Conservation (phyloP, 202 grass and related monocot species). For the Panicum virgatum region DNA sequence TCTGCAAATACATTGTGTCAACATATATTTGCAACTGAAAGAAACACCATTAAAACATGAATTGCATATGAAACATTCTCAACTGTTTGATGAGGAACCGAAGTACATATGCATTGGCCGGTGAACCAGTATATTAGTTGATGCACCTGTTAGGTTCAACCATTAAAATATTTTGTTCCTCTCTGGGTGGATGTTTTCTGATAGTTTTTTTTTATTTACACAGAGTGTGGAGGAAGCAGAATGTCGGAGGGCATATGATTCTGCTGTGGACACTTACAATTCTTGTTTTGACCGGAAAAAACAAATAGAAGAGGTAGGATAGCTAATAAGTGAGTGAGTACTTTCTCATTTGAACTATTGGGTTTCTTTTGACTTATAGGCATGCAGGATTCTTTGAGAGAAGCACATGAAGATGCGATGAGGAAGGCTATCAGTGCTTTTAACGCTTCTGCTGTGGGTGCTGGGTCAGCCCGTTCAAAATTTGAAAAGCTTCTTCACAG, state of each 20-base stretch:
- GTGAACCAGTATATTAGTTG: not conserved
- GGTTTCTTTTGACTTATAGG: not conserved
- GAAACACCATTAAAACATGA: not conserved
- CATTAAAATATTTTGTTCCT: not conserved
- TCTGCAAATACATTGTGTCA: not conserved
- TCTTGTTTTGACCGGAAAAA: conserved; percentile 83
- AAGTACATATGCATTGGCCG: not conserved
- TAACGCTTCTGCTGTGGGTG: conserved; percentile 71
- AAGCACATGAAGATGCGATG: conserved; percentile 80
- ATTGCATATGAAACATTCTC: not conserved
- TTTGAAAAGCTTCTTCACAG: conserved; percentile 88
- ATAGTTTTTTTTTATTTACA: conserved; percentile 28
- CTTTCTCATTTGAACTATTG: conserved; percentile 6
- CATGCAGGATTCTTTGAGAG: conserved; percentile 68
- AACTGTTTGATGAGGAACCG: not conserved
- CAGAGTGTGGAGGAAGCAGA: conserved; percentile 97
- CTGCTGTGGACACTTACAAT: conserved; percentile 69
- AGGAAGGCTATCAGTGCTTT: conserved; percentile 68
- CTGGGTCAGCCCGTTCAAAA: conserved; percentile 71
- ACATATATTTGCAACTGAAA: not conserved
- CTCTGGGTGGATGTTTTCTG: conserved; percentile 16
- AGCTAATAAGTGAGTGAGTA: conserved; percentile 21
- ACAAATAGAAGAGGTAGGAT: conserved; percentile 72
- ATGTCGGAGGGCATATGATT: conserved; percentile 90
- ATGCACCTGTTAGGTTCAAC: not conserved